phyloP scores from a whole-genome alignment of 306 rosid genomes.

The Cucurbita argyrosperma region DNA sequence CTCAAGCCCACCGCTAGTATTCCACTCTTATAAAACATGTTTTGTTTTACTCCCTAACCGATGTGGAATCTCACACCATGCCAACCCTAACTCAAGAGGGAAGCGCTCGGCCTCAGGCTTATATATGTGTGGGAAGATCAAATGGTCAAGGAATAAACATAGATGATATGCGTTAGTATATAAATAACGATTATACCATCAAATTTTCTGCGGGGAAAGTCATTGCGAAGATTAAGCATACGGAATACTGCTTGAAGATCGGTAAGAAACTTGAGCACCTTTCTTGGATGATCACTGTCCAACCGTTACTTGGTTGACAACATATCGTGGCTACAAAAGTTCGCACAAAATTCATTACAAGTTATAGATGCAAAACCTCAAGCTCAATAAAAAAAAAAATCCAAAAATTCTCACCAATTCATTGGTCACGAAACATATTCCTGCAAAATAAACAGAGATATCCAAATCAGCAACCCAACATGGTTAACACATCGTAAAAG shows the following conservation, averaged over 20 bases:
- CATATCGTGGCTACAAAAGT: conserved; percentile 76
- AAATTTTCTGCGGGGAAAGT: conserved; percentile 82
- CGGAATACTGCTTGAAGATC: conserved; percentile 87
- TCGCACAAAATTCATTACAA: not conserved
- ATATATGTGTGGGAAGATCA: not conserved
- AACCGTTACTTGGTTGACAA: conserved; percentile 89
- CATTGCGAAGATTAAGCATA: conserved; percentile 93
- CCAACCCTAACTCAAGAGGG: conserved; percentile 29
- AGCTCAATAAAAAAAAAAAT: not conserved
- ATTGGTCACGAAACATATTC: conserved; percentile 90
- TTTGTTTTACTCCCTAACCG: too few relatives aligned
- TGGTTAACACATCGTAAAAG: not conserved
- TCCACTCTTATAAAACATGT: too few relatives aligned
- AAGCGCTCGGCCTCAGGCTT: conserved; percentile 34
- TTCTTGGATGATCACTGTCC: conserved; percentile 95
- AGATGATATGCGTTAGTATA: not conserved
- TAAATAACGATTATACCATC: conserved; percentile 38
- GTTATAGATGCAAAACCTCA: not conserved
- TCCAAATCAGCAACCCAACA: conserved; percentile 15
- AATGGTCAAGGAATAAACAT: not conserved
- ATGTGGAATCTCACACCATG: conserved; percentile 14
- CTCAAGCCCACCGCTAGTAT: too few relatives aligned
- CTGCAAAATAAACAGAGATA: conserved; percentile 27
- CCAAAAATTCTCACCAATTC: conserved; percentile 55
- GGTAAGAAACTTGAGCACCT: conserved; percentile 72